Percentiles rank a stretch among this genome's conserved stretches.
These are phyloP conservation scores for Rhinocladiella similis DNA, from an alignment of 2,329 filamentous ascomycete species.

Conservation along the genomic window DNA sequence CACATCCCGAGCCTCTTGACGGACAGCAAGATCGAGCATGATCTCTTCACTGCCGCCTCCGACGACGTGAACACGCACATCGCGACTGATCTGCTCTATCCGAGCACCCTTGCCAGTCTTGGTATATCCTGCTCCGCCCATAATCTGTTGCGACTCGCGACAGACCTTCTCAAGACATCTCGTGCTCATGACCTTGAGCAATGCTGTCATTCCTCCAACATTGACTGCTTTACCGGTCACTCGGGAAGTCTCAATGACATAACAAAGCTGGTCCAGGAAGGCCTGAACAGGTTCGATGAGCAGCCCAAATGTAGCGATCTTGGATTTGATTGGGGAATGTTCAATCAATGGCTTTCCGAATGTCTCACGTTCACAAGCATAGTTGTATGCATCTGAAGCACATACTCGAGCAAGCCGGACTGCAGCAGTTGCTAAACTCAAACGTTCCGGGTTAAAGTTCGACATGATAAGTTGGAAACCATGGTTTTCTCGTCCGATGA, in stretches of 20 bases:
- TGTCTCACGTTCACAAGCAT: slow-evolving; percentile 66
- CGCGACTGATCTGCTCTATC: slow-evolving; percentile 64
- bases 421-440: slow-evolving; percentile 65
- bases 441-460: slow-evolving; percentile 78
- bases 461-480: slow-evolving; percentile 76
- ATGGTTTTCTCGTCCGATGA: slow-evolving; percentile 67
- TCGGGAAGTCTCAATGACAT: slow-evolving; percentile 57
- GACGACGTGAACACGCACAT: slow-evolving; percentile 63
- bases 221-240: slow-evolving; percentile 45
- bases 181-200: slow-evolving; percentile 66
- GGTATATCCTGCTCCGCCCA: slow-evolving; percentile 72
- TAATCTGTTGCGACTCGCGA: slow-evolving; percentile 57
- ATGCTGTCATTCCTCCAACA: slow-evolving; percentile 69
- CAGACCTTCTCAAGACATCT: slow-evolving; percentile 55
- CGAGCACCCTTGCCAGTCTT: slow-evolving; percentile 69
- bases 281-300: slow-evolving; percentile 69
- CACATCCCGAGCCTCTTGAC: slow-evolving; percentile 71
- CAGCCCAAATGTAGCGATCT: slow-evolving; percentile 68
- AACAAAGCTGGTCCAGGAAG: slow-evolving; percentile 53
- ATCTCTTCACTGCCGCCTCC: slow-evolving; percentile 74
- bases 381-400: slow-evolving; percentile 60
- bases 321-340: slow-evolving; percentile 70
- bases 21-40: slow-evolving; percentile 66
- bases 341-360: slow-evolving; percentile 71
- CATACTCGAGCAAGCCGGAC: slow-evolving; percentile 65